These are phyloP conservation scores for Naegleria gruberi DNA, from an alignment of 208 protist genomes.

Conservation along the genomic window DNA sequence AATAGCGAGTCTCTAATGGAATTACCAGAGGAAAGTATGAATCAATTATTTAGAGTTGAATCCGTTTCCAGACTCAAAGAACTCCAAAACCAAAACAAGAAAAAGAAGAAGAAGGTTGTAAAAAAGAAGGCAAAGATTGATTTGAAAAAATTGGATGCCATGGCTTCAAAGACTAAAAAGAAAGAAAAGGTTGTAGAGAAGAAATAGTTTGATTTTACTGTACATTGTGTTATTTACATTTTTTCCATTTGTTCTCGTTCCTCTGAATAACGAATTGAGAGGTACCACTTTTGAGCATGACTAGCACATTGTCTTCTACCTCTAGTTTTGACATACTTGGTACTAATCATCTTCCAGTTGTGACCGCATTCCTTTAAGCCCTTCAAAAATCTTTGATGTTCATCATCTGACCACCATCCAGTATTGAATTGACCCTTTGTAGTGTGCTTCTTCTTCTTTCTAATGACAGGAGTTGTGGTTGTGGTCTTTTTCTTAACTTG, in stretches of 20 bases:
- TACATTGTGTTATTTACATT: not conserved
- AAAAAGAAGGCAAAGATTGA: not conserved
- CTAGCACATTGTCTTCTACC: not conserved
- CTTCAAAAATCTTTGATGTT: not conserved
- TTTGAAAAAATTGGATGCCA: not conserved
- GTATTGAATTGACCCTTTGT: not conserved
- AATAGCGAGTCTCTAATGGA: not conserved
- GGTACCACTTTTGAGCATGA: not conserved
- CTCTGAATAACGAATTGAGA: not conserved
- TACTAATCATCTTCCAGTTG: not conserved
- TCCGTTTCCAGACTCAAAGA: not conserved
- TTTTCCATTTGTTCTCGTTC: not conserved
- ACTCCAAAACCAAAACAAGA: not conserved
- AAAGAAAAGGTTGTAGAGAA: not conserved
- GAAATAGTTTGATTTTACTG: not conserved
- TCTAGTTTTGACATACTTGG: not conserved
- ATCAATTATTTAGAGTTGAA: not conserved
- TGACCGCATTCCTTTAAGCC: not conserved
- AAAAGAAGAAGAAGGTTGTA: not conserved
- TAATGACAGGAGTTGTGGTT: too few relatives aligned
- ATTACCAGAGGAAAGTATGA: not conserved
- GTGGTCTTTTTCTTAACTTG: not conserved
- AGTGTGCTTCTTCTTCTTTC: not conserved
- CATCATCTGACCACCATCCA: not conserved
- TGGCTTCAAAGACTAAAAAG: not conserved